phyloP scores from a whole-genome alignment of 2,329 filamentous ascomycete genomes.

The Rasamsonia emersonii region DNA sequence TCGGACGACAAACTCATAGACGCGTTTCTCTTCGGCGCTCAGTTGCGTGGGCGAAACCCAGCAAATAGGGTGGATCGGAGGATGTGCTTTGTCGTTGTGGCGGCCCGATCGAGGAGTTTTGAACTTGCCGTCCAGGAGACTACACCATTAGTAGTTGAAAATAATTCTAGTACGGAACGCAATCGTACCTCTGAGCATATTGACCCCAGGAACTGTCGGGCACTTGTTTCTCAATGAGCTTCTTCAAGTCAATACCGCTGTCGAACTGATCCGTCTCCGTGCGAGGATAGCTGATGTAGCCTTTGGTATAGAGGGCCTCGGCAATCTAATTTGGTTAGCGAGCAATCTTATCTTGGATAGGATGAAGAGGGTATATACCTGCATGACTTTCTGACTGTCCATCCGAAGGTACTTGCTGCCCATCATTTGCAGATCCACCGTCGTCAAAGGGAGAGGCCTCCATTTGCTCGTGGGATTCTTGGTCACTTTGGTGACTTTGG shows the following conservation, averaged over 20 bases:
- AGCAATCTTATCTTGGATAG: conserved; percentile 4
- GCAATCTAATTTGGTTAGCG: conserved; percentile 56
- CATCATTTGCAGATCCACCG: conserved; percentile 93
- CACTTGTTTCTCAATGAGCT: conserved; percentile 74
- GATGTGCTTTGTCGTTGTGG: conserved; percentile 94
- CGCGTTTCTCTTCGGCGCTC: conserved; percentile 57
- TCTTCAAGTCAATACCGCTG: conserved; percentile 72
- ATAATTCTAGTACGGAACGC: neutral
- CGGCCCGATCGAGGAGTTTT: conserved; percentile 71
- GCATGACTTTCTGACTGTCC: conserved; percentile 86
- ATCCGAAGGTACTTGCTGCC: conserved; percentile 83
- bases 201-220: conserved; percentile 67
- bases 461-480: conserved; percentile 90
- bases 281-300: conserved; percentile 94
- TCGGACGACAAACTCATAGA: conserved; percentile 89
- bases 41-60: conserved; percentile 59
- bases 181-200: conserved; percentile 58
- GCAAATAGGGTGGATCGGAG: conserved; percentile 92
- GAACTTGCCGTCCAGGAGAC: conserved; percentile 66
- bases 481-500: conserved; percentile 74
- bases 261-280: conserved; percentile 97
- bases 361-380: conserved; percentile 36
- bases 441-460: conserved; percentile 88
- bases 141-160: conserved; percentile 11
- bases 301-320: conserved; percentile 82